phyloP scores from a whole-genome alignment of 2,329 filamentous ascomycete genomes.

The Aspergillus hortae region DNA sequence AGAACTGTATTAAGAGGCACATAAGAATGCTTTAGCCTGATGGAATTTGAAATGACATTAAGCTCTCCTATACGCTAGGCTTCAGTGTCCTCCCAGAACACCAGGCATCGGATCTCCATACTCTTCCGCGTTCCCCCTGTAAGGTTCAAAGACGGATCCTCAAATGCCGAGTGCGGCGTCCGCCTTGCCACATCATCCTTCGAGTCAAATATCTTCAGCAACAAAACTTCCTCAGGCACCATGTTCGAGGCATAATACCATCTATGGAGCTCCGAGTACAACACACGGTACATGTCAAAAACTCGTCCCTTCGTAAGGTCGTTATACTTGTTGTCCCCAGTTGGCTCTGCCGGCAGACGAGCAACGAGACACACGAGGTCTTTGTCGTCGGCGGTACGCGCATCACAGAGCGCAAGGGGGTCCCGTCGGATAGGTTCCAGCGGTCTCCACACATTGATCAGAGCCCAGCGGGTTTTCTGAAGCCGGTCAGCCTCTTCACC shows the following conservation, averaged over 20 bases:
- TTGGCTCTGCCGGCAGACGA: neutral
- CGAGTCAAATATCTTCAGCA: slow-evolving; percentile 6
- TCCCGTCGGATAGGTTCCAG: slow-evolving; percentile 3
- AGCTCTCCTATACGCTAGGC: neutral
- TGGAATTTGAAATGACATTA: no score
- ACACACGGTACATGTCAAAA: neutral
- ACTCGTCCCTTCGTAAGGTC: neutral
- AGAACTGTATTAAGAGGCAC: no score
- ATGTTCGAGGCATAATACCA: slow-evolving; percentile 7
- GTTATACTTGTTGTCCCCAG: neutral
- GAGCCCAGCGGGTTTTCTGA: neutral
- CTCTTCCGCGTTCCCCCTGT: slow-evolving; percentile 1
- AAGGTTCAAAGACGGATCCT: neutral
- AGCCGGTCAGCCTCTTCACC: neutral
- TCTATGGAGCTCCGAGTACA: neutral
- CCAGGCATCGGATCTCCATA: slow-evolving; percentile 5
- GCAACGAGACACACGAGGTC: slow-evolving; percentile 1
- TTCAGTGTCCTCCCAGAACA: slow-evolving; percentile 1
- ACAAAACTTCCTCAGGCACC: slow-evolving; percentile 1
- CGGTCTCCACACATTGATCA: slow-evolving; percentile 7
- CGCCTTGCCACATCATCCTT: neutral
- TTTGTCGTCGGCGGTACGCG: slow-evolving; percentile 1
- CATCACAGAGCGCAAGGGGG: slow-evolving; percentile 4
- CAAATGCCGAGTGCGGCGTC: slow-evolving; percentile 4
- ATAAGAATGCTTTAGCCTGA: no score